A percentile compares a stretch with the other conserved stretches of the same genome.
Conservation (phyloP, 1,284 basidiomycete species). For the Moniliophthora roreri region DNA sequence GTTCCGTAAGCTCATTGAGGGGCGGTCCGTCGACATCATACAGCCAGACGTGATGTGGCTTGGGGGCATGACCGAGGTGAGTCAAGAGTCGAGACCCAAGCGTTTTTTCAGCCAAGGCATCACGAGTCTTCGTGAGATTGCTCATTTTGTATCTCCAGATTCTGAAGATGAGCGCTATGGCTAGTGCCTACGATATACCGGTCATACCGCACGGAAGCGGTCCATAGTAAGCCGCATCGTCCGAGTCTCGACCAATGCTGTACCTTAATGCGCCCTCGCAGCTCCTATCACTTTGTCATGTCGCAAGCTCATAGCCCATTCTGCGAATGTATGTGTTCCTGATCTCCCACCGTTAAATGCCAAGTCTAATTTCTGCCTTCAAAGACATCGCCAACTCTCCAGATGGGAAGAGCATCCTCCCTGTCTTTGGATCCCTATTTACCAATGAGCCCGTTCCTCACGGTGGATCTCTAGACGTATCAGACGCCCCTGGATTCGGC, state of each 20-base stretch:
- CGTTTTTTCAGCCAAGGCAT: background rate
- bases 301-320: conserved; percentile 35
- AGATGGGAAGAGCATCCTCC: conserved; percentile 45
- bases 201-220: conserved; percentile 52
- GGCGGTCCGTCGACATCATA: conserved; percentile 45
- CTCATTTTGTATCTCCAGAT: conserved; percentile 21
- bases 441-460: conserved; percentile 46
- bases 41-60: conserved; percentile 49
- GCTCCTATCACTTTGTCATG: conserved; percentile 34
- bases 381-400: conserved; percentile 51
- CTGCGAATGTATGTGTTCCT: conserved; percentile 23
- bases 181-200: conserved; percentile 45
- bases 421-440: conserved; percentile 52
- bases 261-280: background rate
- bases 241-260: no score
- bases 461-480: conserved; percentile 41
- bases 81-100: background rate
- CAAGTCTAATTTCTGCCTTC: no score
- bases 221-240: conserved; percentile 23
- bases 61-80: conserved; percentile 45
- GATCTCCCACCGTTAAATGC: no score
- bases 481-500: conserved; percentile 46
- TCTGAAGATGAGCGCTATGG: conserved; percentile 45
- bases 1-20: conserved; percentile 51
- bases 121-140: no score